Base-by-base conservation (phyloP, 371 early-diverging fungal genomes). In the Synchytrium microbalum region DNA sequence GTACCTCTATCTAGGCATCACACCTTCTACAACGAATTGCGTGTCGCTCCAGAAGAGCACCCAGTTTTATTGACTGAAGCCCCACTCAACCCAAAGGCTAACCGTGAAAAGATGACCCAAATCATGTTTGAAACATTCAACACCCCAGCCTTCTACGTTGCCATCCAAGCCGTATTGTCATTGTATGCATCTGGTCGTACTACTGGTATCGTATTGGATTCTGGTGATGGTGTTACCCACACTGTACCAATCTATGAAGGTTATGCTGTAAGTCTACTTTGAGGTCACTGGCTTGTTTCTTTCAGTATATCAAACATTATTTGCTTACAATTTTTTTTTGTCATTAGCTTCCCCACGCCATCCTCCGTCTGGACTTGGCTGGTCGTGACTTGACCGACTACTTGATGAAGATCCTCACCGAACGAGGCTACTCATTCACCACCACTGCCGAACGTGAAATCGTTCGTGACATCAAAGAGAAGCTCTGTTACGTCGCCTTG, bases 111-210 rank as follows among this genome's bases (percentile, higher is more conserved):
- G 86, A 98, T 98, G 91, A 92, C 92, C 62, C 95, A 96, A 81
- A 98, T 99, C 80, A 96, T 98, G 93, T 99, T 99, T 78, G 99
- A 99, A 83, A 97, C 96, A 60, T 99, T 98, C 91, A 96, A 98
- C 77, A 87, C 90, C 58, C 99, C 98, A 60, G 94, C 96, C 68
- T 95, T 99, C 90, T 99, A 99, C 82, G 96, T 99, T 67, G 91
- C 97, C 70, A 99, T 99, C 78, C 99, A 99, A 74, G 98, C 98
- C 67, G 97, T 96, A 26, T 84, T 98, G 58, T 95, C 95, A 68
- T 84, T 97, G 51, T 95, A 96, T 82, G 97, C 97, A 66, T 94
- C 98, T 68, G 99, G 99, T 75, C 95, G 99, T 86, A 99, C 99
- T 70, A 99, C 99, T 64, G 99, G 99, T 89, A 95, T 99, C 68